These are phyloP conservation scores for Spinacia oleracea DNA, from an alignment of 179 eudicot genomes.

Conservation along the genomic window DNA sequence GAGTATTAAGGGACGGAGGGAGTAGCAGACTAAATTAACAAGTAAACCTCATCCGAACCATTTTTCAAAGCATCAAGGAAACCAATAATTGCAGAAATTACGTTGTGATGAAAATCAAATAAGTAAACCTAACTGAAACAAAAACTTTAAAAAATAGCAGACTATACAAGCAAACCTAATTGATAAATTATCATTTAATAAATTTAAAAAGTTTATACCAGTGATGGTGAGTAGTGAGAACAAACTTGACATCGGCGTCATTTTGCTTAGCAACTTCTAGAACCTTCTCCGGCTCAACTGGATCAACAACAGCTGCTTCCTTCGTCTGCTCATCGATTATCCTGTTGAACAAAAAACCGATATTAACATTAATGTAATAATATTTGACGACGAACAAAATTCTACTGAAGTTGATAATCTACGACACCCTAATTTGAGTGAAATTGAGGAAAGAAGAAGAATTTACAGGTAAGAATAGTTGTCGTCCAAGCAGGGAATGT, in stretches of 20 bases:
- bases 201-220: slow-evolving; percentile 34
- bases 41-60: background rate
- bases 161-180: too few relatives aligned
- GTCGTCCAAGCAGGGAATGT: slow-evolving; percentile 81
- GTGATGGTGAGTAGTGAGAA: slow-evolving; percentile 97
- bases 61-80: background rate
- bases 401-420: background rate
- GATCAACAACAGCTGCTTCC: slow-evolving; percentile 86
- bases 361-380: background rate
- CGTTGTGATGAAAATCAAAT: background rate
- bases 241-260: slow-evolving; percentile 56
- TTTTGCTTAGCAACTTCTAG: slow-evolving; percentile 58
- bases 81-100: background rate
- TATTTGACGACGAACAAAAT: background rate
- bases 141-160: too few relatives aligned
- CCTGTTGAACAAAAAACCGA: slow-evolving; percentile 30
- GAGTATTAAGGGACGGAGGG: too few relatives aligned
- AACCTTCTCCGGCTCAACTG: slow-evolving; percentile 93
- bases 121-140: background rate
- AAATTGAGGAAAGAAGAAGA: background rate
- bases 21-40: too few relatives aligned
- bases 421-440: slow-evolving; percentile 15
- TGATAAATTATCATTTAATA: background rate
- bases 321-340: slow-evolving; percentile 71
- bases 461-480: slow-evolving; percentile 81